Evolutionary conservation across 805 yeast genomes (phyloP), one percentile per base, ranked within the genome.

Genomic region (Lipomyces lipofer): DNA sequence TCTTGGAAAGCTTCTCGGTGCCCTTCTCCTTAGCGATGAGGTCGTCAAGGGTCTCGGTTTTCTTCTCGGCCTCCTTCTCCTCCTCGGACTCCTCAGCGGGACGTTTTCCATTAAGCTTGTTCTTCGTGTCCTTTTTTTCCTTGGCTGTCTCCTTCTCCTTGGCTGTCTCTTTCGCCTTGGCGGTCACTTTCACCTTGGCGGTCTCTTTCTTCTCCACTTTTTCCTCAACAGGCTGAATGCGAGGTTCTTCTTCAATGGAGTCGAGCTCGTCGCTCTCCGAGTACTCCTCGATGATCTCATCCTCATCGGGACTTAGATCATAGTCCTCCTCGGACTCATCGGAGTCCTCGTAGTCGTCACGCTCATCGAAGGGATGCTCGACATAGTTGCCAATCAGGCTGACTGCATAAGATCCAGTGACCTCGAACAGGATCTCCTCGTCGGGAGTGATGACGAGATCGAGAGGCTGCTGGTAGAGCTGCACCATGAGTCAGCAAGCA

Each of bases 361-460:
- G 73, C 33, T 59, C 85, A 68, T 91, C 96, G 67, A 83, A 88
- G 72, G 98, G 97, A 74, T 91, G 97, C 73, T 88, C 95, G 69
- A 94, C 85, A 75, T 85, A 90, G 84, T 94, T 92, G 78, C 99
- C 99, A 64, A 88, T 78, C 66, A 94, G 77, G 72, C 92, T 95
- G 63, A 94, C 79, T 63, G 95, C 86, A 78, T 90, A 92, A 25
- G 97, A 89, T 69, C 99, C 99, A 59, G 96, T 86, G 54, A 88
- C 97, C 68, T 89, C 95, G 69, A 94, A 94, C 77, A 78, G 84
- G 59, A 94, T 89, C 69, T 91, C 96, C 76, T 94, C 99, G 67
- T 84, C 92, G 67, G 98, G 96, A 51, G 85, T 80, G 68, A 94
- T 86, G 67, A 95, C 88, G 63, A 94, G 75, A 69, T 94, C 97